Evolutionary conservation across 805 yeast genomes (phyloP).

Genomic region (Teunomyces panamensis): DNA sequence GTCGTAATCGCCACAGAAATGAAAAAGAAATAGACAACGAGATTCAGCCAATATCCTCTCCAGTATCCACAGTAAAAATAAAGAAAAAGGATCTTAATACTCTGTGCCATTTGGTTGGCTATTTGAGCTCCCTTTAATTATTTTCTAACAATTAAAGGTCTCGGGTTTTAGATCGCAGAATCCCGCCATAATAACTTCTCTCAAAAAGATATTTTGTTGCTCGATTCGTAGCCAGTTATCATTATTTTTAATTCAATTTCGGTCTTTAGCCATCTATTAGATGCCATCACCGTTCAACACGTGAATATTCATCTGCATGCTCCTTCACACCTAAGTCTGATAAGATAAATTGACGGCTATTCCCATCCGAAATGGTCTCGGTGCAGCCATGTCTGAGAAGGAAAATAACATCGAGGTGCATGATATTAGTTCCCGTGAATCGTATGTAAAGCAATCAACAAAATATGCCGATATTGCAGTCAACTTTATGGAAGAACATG

Average conservation of each 20-base stretch:
- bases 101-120: no score
- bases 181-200: no score
- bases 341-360: background rate
- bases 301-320: background rate
- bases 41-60: no score
- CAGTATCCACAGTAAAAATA: no score
- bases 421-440: background rate
- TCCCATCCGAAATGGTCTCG: background rate
- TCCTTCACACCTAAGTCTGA: background rate
- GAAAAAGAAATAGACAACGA: no score
- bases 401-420: background rate
- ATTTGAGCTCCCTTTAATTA: no score
- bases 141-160: no score
- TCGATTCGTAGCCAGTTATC: background rate
- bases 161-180: no score
- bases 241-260: background rate
- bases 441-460: background rate
- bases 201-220: no score
- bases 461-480: constrained; percentile 39
- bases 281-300: background rate
- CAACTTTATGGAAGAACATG: constrained; percentile 33
- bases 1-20: no score
- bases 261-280: background rate
- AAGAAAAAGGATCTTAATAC: no score
- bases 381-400: background rate